Evolutionary conservation across 768 basidiomycete genomes (phyloP).

Genomic region (Psilocybe subaeruginosa): DNA sequence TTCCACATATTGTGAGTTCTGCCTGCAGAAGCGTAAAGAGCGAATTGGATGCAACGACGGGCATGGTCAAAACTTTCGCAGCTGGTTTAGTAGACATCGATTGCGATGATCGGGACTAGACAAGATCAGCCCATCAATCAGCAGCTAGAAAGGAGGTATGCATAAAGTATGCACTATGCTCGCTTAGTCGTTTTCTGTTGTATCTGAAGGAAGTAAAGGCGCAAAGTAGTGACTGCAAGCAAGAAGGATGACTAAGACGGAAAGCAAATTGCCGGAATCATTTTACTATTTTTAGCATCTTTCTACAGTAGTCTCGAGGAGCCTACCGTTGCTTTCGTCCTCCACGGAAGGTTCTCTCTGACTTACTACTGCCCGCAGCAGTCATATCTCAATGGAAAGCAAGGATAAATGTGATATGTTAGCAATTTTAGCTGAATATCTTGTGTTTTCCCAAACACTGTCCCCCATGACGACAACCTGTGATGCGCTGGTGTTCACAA

Average conservation of each 20-base stretch:
- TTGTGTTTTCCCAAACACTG: background rate
- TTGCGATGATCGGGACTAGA: background rate
- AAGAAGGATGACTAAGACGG: too few species aligned
- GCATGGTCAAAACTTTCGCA: background rate
- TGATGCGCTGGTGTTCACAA: background rate
- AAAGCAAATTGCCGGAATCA: background rate
- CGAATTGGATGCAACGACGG: background rate
- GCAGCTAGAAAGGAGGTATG: too few species aligned
- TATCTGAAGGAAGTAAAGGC: too few species aligned
- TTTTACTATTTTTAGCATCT: background rate
- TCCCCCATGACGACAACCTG: constrained; percentile 1
- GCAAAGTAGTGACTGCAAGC: too few species aligned
- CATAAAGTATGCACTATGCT: too few species aligned
- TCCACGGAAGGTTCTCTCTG: background rate
- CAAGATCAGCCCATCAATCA: background rate
- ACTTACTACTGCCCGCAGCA: background rate
- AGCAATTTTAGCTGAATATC: background rate
- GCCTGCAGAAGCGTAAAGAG: background rate
- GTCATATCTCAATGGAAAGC: background rate
- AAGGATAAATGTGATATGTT: background rate
- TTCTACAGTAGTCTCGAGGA: background rate
- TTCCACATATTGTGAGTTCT: background rate
- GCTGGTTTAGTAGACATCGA: background rate
- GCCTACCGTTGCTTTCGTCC: background rate
- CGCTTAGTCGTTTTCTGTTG: too few species aligned